These are phyloP conservation scores for Leptographium flavum DNA, from an alignment of 2,329 filamentous ascomycete genomes.

Conservation along the genomic window DNA sequence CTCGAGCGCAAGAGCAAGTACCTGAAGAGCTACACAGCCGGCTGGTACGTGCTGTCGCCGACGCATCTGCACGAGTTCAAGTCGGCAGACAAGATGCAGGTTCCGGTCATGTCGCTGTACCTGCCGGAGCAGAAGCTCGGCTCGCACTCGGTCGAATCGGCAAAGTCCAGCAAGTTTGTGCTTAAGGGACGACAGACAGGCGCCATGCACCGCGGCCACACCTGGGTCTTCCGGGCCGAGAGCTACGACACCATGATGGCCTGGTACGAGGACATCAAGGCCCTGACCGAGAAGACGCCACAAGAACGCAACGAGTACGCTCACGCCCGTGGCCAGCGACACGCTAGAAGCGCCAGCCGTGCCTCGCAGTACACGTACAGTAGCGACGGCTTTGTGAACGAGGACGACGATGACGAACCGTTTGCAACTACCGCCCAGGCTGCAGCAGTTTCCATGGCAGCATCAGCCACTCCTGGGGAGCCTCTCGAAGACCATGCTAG, in stretches of 20 bases:
- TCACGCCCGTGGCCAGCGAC: slow-evolving; percentile 48
- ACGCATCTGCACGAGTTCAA: slow-evolving; percentile 99
- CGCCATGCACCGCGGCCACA: slow-evolving; percentile 70
- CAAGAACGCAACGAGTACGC: slow-evolving; percentile 84
- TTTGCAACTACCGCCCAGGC: slow-evolving; percentile 19
- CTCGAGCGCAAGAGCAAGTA: slow-evolving; percentile 98
- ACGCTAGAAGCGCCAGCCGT: slow-evolving; percentile 64
- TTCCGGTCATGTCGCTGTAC: slow-evolving; percentile 91
- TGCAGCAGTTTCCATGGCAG: background rate
- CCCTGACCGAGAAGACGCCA: slow-evolving; percentile 73
- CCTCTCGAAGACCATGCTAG: too few species aligned
- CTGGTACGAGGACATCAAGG: slow-evolving; percentile 89
- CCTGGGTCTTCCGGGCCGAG: slow-evolving; percentile 58
- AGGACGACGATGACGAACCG: slow-evolving; percentile 55
- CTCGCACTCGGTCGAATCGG: slow-evolving; percentile 69
- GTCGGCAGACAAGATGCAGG: slow-evolving; percentile 83
- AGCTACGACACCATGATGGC: slow-evolving; percentile 90
- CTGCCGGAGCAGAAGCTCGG: slow-evolving; percentile 91
- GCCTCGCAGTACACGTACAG: slow-evolving; percentile 47
- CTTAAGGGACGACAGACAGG: slow-evolving; percentile 93
- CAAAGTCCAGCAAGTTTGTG: slow-evolving; percentile 92
- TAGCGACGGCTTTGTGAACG: slow-evolving; percentile 65
- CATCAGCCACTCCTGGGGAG: background rate
- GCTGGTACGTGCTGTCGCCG: slow-evolving; percentile 92
- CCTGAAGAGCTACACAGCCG: slow-evolving; percentile 89